Evolutionary conservation across 257 asterid species (phyloP).

Genomic region (Gynochthodes officinalis): DNA sequence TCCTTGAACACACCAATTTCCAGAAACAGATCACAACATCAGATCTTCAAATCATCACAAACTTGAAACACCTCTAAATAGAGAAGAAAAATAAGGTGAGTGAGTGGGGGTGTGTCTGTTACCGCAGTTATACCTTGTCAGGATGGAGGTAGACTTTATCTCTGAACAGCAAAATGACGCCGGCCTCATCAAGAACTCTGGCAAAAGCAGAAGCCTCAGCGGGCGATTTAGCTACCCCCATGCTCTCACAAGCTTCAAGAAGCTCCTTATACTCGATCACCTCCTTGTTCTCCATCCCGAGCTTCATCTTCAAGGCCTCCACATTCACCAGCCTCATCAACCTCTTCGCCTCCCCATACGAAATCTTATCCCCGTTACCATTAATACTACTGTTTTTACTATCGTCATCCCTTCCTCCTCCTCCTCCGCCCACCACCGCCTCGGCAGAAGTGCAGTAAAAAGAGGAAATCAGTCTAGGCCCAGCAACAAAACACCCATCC

Average conservation of each 20-base stretch:
- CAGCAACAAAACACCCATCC: conserved; percentile 14
- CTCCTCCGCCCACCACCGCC: conserved; percentile 18
- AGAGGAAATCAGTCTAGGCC: conserved; percentile 22
- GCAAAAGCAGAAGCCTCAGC: conserved; percentile 79
- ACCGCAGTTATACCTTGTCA: conserved; percentile 47
- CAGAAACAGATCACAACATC: background rate
- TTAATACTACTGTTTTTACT: background rate
- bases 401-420: conserved; percentile 18
- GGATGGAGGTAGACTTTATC: conserved; percentile 90
- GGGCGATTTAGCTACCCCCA: conserved; percentile 67
- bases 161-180: conserved; percentile 76
- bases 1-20: background rate
- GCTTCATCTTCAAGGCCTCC: conserved; percentile 64
- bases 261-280: conserved; percentile 66
- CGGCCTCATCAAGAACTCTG: conserved; percentile 88
- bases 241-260: conserved; percentile 49
- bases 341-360: conserved; percentile 78
- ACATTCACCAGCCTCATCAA: conserved; percentile 90
- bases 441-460: conserved; percentile 28
- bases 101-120: background rate
- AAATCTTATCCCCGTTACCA: conserved; percentile 32
- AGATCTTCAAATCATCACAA: background rate
- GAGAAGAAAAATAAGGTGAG: background rate
- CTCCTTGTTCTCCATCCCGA: conserved; percentile 67
- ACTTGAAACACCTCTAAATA: background rate